phyloP scores from a whole-genome alignment of 768 basidiomycete species.

The Boletus reticuloceps region DNA sequence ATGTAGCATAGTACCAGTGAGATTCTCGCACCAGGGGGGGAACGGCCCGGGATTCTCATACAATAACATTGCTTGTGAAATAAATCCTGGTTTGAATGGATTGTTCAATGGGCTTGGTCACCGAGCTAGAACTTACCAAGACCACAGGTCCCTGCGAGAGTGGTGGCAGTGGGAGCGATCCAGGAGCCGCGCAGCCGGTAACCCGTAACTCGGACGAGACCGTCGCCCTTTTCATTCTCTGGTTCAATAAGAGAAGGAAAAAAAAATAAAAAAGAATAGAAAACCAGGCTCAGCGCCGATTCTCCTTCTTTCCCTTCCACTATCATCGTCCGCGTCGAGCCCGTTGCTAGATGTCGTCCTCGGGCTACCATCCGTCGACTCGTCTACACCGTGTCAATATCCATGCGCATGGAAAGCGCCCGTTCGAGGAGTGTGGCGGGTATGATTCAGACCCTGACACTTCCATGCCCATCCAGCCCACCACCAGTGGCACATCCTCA shows the following conservation, averaged over 20 bases:
- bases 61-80: no score
- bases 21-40: background rate
- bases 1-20: conserved; percentile 5
- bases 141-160: background rate
- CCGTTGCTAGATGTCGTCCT: conserved; percentile 22
- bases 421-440: conserved; percentile 33
- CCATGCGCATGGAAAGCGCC: conserved; percentile 31
- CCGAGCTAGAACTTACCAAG: conserved; percentile 1
- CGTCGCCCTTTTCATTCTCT: background rate
- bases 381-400: conserved; percentile 25
- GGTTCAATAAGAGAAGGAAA: background rate
- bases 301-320: conserved; percentile 8
- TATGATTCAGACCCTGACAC: conserved; percentile 32
- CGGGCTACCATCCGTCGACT: conserved; percentile 20
- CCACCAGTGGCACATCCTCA: conserved; percentile 27
- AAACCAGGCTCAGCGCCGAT: background rate
- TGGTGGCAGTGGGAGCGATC: conserved; percentile 12
- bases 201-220: background rate
- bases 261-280: conserved; percentile 6
- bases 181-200: conserved; percentile 8
- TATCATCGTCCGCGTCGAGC: conserved; percentile 17
- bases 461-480: conserved; percentile 25
- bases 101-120: background rate
- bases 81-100: no score
- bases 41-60: background rate